Conservation (phyloP, 2,329 filamentous ascomycete species). For the Cladosporium oxysporum region DNA sequence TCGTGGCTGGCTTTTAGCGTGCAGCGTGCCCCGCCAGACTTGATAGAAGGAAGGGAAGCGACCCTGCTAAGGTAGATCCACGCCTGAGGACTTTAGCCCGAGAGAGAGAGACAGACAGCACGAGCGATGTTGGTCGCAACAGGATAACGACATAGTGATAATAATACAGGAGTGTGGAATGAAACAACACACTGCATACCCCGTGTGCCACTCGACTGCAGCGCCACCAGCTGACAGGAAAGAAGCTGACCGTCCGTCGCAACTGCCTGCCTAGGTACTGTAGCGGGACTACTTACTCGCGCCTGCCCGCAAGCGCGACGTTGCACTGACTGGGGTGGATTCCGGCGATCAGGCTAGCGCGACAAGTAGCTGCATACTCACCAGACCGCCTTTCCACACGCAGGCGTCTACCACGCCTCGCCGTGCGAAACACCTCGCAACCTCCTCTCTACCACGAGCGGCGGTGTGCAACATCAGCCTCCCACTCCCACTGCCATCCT, state of each 20-base stretch:
- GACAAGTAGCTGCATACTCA: neutral
- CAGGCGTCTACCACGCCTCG: neutral
- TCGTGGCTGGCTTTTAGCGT: no score
- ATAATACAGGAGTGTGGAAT: neutral
- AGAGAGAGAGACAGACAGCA: neutral
- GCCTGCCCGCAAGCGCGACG: neutral
- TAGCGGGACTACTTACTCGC: no score
- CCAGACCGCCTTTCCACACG: neutral
- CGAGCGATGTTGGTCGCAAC: neutral
- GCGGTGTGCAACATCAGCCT: constrained; percentile 8
- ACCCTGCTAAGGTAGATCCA: no score
- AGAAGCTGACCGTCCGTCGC: no score
- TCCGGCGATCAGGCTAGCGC: constrained; percentile 13
- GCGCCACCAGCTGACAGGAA: neutral
- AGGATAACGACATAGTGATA: neutral
- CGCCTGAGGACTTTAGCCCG: no score
- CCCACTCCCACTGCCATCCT: neutral
- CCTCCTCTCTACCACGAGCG: neutral
- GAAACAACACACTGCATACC: neutral
- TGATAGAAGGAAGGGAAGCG: no score
- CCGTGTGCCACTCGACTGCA: neutral
- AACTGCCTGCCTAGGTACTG: no score
- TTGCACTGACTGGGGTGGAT: neutral
- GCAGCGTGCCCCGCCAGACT: no score
- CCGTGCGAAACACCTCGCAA: neutral